Evolutionary conservation across 2,329 filamentous ascomycete genomes (phyloP), one percentile per base, ranked within the genome.

Genomic region (Phaeosphaeria sp.): DNA sequence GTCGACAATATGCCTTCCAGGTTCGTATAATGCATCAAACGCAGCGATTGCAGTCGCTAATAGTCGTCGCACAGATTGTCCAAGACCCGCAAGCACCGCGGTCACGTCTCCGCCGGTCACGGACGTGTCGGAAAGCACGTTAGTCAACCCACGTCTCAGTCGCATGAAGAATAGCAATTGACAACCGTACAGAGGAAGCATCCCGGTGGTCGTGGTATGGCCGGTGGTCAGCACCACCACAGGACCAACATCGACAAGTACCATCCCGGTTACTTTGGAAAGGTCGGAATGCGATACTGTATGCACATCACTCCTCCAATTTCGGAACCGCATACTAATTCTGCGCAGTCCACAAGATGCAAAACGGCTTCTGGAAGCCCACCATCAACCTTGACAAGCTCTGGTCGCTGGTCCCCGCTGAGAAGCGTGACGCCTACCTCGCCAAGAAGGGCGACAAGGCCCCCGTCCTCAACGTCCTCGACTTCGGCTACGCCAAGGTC

Each of bases 311-410:
- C 11, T 7, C 23, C 42, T 47, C n/a, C 15, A 9, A 6, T 6
- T 22, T 27, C 77, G 50, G 74, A 73, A 66, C 78, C 77, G 74
- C 60, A 77, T 44, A 77, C 94, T 54, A 51, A 55, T 23, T n/a
- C 33, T 6, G n/a, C n/a, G 2, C 48, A 60, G 59, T 97, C 91
- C 94, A 98, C 88, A 93, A 95, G 84, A 89, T 92, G 79, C 87
- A 89, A 78, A 94, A 94, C 87, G 90, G 96, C 80, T 93, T 94
- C 88, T 99, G 94, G 95, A 97, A 97, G 87, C 95, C 95, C 71
- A 88, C 92, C 75, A 90, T 99, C 90, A 99, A 99, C 88, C 86
- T 99, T 75, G 95, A 98, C 85, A 99, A 98, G 94, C 90, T 99
- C 72, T 97, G 93, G 92, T 90, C 93, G 62, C 92, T 99, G 78